Evolutionary conservation across 176 grass and related monocot species (phyloP), one percentile per base, ranked within the genome.

Genomic region (Avena insularis): DNA sequence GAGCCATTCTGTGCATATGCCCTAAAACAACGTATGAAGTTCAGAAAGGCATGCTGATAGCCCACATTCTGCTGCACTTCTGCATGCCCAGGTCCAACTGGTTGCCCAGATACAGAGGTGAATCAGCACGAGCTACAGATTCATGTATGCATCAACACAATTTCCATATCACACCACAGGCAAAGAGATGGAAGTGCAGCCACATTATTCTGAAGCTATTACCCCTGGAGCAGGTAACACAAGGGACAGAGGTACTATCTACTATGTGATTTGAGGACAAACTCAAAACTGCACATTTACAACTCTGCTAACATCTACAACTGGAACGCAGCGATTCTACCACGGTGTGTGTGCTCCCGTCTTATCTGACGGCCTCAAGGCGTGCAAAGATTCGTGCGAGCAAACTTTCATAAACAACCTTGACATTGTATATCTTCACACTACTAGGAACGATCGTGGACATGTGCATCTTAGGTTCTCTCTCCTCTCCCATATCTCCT

Each of bases 231-330:
- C 29, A 67, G 64, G 64, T 36, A 67, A 77, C 78, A 88, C 20
- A 60, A 46, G 66, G 81, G 81, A 43, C 17, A 67, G 58, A 69
- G 58, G 56, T 23, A 79, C 16, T 25, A 25, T 25, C 25, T 25
- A 25, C 27, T 50, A 55, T 83, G 36, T 86, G 72, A 73, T 82
- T 58, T 73, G 48, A 71, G 83, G 58, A 21, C 43, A 82, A 56
- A 49, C 78, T 82, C 21, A 78, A 92, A 86, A 84, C 69, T 91
- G 74, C 84, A 83, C 89, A 94, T 80, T 79, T 86, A 87, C 83
- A 87, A 70, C 54, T 88, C 83, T 86, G n/a, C 83, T 92, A 61
- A 35, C 71, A 59, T 83, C 78, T 92, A 92, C 87, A 86, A 25
- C 25, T 25, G 25, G 25, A 25, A 25, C 25, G 25, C 25, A 25